Evolutionary conservation across 1,139 yeast species (phyloP).

Genomic region (Wickerhamiella infanticola): DNA sequence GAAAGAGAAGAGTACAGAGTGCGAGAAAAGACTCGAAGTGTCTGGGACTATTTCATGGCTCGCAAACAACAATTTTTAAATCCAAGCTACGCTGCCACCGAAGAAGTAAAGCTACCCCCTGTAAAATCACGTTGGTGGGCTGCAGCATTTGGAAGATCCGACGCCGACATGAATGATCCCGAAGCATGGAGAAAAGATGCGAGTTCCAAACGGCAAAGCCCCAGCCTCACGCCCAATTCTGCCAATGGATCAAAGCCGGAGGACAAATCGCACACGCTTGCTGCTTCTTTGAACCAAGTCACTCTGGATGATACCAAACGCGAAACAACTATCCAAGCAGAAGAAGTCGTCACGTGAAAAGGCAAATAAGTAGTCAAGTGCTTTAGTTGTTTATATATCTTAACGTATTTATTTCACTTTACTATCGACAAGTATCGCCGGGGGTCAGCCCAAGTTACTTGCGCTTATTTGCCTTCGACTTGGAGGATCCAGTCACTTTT

Average conservation of each 20-base stretch:
- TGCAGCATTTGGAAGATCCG: constrained; percentile 62
- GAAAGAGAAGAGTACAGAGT: constrained; percentile 36
- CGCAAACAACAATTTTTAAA: constrained; percentile 58
- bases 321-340: not conserved
- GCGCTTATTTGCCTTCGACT: not conserved
- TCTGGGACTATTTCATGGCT: constrained; percentile 87
- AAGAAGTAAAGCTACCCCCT: constrained; percentile 48
- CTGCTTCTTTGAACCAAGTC: not conserved
- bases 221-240: constrained; percentile 7
- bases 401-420: not conserved
- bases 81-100: constrained; percentile 28
- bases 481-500: not conserved
- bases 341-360: not conserved
- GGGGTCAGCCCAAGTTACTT: not conserved
- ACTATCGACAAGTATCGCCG: too few relatives aligned
- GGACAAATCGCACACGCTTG: not conserved
- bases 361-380: not conserved
- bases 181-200: constrained; percentile 14
- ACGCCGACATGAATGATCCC: constrained; percentile 57
- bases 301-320: not conserved
- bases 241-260: constrained; percentile 1
- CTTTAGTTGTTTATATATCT: not conserved
- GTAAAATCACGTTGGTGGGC: constrained; percentile 73
- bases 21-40: constrained; percentile 46
- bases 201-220: not conserved